These are phyloP conservation scores for Candida khao-thaluensis DNA, from an alignment of 805 yeast genomes.

Conservation along the genomic window DNA sequence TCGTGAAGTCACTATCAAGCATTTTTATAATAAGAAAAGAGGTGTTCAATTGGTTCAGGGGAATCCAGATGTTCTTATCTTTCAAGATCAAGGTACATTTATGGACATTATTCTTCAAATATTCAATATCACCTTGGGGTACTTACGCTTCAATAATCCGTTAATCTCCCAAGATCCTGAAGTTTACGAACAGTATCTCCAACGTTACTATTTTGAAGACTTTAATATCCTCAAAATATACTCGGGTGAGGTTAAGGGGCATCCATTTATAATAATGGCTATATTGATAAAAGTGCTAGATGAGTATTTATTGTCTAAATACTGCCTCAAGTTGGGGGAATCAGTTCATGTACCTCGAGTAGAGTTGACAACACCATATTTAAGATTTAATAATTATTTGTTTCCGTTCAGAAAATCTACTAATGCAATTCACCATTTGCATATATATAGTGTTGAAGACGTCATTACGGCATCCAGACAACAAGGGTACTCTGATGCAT, in stretches of 20 bases:
- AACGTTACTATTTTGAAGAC: constrained; percentile 19
- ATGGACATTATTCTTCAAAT: constrained; percentile 8
- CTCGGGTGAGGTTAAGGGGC: constrained; percentile 21
- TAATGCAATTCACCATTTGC: constrained; percentile 3
- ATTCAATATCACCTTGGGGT: constrained; percentile 3
- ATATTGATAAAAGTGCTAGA: constrained; percentile 18
- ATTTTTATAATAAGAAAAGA: constrained; percentile 8
- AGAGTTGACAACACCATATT: constrained; percentile 8
- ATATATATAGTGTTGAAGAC: not conserved
- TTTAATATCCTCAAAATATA: constrained; percentile 23
- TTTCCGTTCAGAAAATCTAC: constrained; percentile 10
- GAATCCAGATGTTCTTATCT: constrained; percentile 3
- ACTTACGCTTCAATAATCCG: constrained; percentile 11
- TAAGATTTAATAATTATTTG: constrained; percentile 10
- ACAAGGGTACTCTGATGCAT: too few relatives aligned
- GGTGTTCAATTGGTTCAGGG: not conserved
- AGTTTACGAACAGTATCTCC: constrained; percentile 9
- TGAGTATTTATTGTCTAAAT: constrained; percentile 17
- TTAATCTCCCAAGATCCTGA: constrained; percentile 5
- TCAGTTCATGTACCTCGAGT: constrained; percentile 4
- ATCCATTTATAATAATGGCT: constrained; percentile 17
- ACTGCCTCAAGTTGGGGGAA: constrained; percentile 8
- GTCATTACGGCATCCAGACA: not conserved
- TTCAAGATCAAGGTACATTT: constrained; percentile 4
- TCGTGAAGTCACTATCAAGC: constrained; percentile 6